Evolutionary conservation across 2,329 filamentous ascomycete genomes (phyloP).

Genomic region (Stagonosporopsis chrysanthemi): DNA sequence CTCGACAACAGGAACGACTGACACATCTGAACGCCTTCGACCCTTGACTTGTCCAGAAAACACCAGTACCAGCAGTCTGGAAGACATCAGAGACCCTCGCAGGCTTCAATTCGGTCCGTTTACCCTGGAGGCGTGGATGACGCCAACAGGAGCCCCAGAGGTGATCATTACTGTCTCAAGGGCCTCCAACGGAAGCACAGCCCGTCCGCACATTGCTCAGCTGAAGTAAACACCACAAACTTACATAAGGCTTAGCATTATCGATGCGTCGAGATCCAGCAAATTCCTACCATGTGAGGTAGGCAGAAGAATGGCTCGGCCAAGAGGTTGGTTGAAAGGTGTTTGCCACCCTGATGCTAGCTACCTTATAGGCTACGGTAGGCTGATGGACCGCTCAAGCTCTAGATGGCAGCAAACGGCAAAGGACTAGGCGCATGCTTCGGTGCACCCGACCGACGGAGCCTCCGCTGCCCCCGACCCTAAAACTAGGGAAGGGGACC

Average conservation of each 20-base stretch:
- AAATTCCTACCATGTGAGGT: background rate
- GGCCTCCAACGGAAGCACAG: background rate
- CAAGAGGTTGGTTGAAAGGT: background rate
- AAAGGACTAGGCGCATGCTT: background rate
- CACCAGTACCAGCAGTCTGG: constrained; percentile 5
- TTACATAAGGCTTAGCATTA: background rate
- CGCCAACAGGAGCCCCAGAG: background rate
- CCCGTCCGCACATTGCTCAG: background rate
- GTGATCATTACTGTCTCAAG: constrained; percentile 3
- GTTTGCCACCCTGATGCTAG: constrained; percentile 5
- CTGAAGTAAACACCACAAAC: background rate
- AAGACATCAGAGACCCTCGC: background rate
- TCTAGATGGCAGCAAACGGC: background rate
- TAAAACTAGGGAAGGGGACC: background rate
- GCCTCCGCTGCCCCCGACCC: constrained; percentile 3
- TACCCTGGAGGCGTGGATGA: background rate
- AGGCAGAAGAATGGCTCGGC: background rate
- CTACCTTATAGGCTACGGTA: background rate
- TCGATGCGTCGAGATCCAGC: constrained; percentile 6
- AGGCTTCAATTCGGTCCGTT: constrained; percentile 2
- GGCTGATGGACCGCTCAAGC: background rate
- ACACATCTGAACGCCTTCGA: background rate
- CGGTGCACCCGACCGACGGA: constrained; percentile 10
- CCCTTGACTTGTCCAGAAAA: background rate
- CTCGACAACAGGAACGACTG: constrained; percentile 7